Evolutionary conservation across 148 eudicot genomes (phyloP), one percentile per base, ranked within the genome.

Genomic region (Camellia sinensis): DNA sequence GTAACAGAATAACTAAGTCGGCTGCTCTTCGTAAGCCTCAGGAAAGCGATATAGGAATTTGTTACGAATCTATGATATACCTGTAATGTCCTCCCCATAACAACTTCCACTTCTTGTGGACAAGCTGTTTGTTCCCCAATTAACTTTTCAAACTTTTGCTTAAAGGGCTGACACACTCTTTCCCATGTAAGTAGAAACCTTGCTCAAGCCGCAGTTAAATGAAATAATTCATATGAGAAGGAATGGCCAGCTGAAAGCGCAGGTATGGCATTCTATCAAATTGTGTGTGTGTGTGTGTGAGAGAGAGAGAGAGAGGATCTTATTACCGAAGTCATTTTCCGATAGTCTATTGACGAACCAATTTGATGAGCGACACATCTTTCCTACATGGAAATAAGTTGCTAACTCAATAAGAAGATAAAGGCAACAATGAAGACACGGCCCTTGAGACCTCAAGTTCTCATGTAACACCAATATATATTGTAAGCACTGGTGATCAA

Each of bases 81-180:
- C 91, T 85, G 86, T 72, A 93, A 73, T 83, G 83, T 95, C 83
- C 98, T 95, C 72, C 98, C 97, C 98, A 95, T 95, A 70, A 95
- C 93, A 76, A 95, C 98, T 87, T 93, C 98, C 73, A 91, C 97
- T 81, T 91, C 94, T 76, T 89, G 91, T 21, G 92, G 87, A 50
- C 57, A 61, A 77, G 93, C 84, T 54, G 65, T 63, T 22, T 86
- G 77, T 67, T 90, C 85, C 80, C 94, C 97, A 45, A 91, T 80
- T 74, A 93, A 78, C 79, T 86, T 76, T 81, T 86, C 83, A 82
- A 93, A 95, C 80, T 87, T 83, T 54, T 85, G 87, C 86, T 85
- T 86, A 59, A 95, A 93, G 44, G 64, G 76, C 82, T 7, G 92
- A 89, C 44, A 84, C n/a, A 82, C 50, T 90, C 86, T 77, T 81